phyloP scores from a whole-genome alignment of 2,329 filamentous ascomycete species.

The Cercospora brassicicola region DNA sequence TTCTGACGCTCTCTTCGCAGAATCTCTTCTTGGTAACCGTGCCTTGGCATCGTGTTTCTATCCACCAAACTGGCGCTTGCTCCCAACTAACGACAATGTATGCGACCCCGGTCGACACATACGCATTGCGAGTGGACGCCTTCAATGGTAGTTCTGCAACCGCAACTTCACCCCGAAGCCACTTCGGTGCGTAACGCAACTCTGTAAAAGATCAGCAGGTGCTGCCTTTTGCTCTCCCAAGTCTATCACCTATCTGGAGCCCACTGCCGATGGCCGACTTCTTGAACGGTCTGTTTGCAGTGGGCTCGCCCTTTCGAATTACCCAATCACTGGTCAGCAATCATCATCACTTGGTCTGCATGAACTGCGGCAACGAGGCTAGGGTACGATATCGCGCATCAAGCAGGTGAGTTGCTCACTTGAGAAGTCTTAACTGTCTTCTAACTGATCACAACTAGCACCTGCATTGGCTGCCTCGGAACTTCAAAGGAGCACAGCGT shows the following conservation, averaged over 20 bases:
- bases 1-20: neutral
- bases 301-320: neutral
- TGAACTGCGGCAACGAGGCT: neutral
- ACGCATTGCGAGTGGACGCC: neutral
- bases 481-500: no score
- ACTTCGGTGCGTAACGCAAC: neutral
- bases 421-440: neutral
- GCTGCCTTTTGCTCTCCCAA: neutral
- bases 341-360: neutral
- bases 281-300: neutral
- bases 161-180: neutral
- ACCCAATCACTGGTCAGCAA: neutral
- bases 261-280: neutral
- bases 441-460: neutral
- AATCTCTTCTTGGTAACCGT: neutral
- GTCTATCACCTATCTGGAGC: no score
- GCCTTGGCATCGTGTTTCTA: neutral
- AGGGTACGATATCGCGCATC: neutral
- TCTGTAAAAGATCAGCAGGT: neutral
- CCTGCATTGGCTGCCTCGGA: neutral
- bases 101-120: neutral
- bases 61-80: neutral
- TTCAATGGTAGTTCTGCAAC: neutral
- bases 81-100: neutral
- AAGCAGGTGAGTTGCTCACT: neutral